Evolutionary conservation across 73 alveolate species (phyloP).

Genomic region (Paramecium octaurelia): DNA sequence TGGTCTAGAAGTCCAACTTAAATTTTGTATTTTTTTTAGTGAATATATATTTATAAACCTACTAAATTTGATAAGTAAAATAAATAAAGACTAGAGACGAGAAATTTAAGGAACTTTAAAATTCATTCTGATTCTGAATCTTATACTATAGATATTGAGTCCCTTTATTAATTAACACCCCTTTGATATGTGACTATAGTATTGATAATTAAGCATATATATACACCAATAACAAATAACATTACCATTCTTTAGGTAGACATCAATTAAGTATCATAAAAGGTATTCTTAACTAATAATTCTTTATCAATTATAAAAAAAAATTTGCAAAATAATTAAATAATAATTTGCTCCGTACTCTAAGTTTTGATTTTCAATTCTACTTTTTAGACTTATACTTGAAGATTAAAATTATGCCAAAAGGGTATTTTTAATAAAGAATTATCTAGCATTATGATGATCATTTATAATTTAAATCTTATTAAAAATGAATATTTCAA

Average conservation of each 20-base stretch:
- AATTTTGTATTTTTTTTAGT: not conserved
- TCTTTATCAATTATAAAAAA: no score
- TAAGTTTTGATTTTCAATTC: no score
- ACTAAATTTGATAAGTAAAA: not conserved
- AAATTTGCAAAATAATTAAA: no score
- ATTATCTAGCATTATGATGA: no score
- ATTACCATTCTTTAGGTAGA: not conserved
- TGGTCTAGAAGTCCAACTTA: not conserved
- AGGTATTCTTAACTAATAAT: no score
- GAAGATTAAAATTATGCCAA: no score
- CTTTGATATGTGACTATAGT: not conserved
- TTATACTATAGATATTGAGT: not conserved
- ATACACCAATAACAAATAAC: not conserved
- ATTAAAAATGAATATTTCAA: not conserved
- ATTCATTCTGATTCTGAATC: not conserved
- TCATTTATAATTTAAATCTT: no score
- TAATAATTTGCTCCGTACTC: no score
- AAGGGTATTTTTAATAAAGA: no score
- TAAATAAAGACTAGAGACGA: not conserved
- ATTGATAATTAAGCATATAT: not conserved
- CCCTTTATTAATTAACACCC: not conserved
- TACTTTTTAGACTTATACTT: no score
- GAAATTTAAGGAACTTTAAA: conserved; percentile 17
- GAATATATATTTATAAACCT: not conserved
- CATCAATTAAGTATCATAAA: not conserved